Base-by-base conservation (phyloP, 2,329 filamentous ascomycete species). In the Fusarium protoensiforme region DNA sequence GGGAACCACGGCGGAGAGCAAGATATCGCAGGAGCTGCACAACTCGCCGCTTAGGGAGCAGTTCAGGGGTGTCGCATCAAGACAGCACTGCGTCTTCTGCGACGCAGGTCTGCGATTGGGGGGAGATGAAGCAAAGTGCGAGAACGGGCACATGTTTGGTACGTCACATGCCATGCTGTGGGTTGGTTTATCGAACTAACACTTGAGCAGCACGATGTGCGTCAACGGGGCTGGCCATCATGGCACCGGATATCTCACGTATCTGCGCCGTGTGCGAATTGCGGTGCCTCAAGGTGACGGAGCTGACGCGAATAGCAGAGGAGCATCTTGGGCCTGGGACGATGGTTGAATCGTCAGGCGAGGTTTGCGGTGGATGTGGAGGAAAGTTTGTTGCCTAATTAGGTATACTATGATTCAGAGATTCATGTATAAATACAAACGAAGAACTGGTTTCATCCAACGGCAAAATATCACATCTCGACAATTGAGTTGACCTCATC, bases 191-290 rank as follows among this genome's bases (percentile, higher is more conserved):
- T 24, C 64, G 72, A 24, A 78, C 51, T 41, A 11, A 36, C 18
- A 27, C 4, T 8, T 13, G 8, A 22, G 16, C 29, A 88, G 87
- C 86, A n/a, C 86, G 83, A 1, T 91, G 89, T 67, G 86, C 86
- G 0, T 84, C 86, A 1, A 89, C 87, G 0, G 87, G 87, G 1
- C 78, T 91, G 9, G 86, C 88, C 14, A 88, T 91, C 69, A 81
- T 88, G 66, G 84, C 83, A 2, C 89, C 89, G 0, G 87, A 86
- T 4, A 83, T 87, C 54, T 90, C 88, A 0, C 83, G 85, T 36
- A 84, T 85, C 4, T 91, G 89, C 61, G 87, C 86, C 22, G 86
- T 90, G 3, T 91, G 89, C 72, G 85, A 85, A 18, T 78, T 84
- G 29, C 84, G 88, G 27, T 89, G 87, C 9, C 81, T 90, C 22